These are phyloP conservation scores for Styphnolobium japonicum DNA, from an alignment of 306 rosid species.

Conservation along the genomic window DNA sequence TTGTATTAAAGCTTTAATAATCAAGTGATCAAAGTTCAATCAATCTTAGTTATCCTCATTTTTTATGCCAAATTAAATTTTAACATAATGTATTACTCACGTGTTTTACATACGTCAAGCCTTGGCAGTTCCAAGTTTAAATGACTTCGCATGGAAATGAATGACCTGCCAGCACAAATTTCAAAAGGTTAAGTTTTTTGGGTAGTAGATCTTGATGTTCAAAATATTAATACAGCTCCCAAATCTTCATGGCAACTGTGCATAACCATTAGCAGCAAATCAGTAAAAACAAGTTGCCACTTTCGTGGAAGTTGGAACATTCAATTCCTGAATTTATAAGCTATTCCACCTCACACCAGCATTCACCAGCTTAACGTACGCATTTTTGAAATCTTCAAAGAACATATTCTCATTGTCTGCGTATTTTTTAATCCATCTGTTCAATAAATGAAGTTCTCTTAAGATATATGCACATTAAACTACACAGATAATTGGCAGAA, in stretches of 20 bases:
- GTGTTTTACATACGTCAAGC: background rate
- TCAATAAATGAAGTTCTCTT: conserved; percentile 23
- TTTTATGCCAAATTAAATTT: too few relatives aligned
- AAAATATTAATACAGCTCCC: background rate
- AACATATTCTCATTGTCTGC: conserved; percentile 67
- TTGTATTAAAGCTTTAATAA: background rate
- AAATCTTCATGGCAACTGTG: background rate
- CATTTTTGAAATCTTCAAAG: conserved; percentile 82
- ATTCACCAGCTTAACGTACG: conserved; percentile 83
- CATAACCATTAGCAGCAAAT: conserved; percentile 6
- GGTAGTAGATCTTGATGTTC: background rate
- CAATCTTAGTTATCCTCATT: background rate
- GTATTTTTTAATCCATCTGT: conserved; percentile 83
- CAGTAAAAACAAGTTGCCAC: background rate
- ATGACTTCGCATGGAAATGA: background rate
- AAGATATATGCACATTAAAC: conserved; percentile 25
- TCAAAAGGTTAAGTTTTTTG: background rate
- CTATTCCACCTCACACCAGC: conserved; percentile 81
- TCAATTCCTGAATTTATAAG: conserved; percentile 30
- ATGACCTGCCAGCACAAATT: background rate
- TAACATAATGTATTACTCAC: too few relatives aligned
- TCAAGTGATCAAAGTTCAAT: background rate
- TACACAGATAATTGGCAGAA: conserved; percentile 1
- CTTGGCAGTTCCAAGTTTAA: background rate
- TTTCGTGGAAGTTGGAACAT: background rate